phyloP scores from a whole-genome alignment of 2,329 filamentous ascomycete species.

The Alternaria panax region DNA sequence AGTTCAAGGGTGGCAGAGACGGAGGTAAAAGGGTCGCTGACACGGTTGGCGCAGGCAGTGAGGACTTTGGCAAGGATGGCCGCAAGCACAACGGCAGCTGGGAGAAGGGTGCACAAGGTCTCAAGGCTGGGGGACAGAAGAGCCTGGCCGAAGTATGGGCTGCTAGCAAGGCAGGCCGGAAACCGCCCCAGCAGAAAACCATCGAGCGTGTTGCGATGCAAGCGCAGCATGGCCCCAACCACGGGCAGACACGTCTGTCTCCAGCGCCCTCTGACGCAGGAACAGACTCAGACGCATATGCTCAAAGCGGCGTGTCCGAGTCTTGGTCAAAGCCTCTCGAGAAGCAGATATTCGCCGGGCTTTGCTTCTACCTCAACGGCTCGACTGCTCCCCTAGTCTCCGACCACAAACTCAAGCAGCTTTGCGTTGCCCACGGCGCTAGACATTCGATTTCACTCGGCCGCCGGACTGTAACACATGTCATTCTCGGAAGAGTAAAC shows the following conservation, averaged over 20 bases:
- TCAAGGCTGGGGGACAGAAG: slow-evolving; percentile 57
- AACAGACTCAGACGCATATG: not conserved
- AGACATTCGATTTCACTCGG: slow-evolving; percentile 73
- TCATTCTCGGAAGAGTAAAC: slow-evolving; percentile 70
- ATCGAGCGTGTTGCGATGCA: not conserved
- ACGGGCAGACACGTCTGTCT: not conserved
- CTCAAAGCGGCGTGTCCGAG: not conserved
- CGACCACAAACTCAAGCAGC: slow-evolving; percentile 83
- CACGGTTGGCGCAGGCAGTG: slow-evolving; percentile 69
- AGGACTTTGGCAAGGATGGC: slow-evolving; percentile 61
- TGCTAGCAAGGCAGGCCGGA: slow-evolving; percentile 27
- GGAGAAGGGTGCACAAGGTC: slow-evolving; percentile 56
- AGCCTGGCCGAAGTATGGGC: slow-evolving; percentile 41
- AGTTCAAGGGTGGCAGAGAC: slow-evolving; percentile 67
- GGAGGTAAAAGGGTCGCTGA: slow-evolving; percentile 68
- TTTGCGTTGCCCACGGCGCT: slow-evolving; percentile 78
- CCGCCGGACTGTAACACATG: slow-evolving; percentile 80
- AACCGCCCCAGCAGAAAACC: slow-evolving; percentile 13
- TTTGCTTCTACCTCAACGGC: slow-evolving; percentile 86
- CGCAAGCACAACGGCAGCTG: slow-evolving; percentile 62
- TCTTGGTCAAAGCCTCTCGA: slow-evolving; percentile 14
- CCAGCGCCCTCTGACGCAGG: not conserved
- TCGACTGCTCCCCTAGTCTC: slow-evolving; percentile 82
- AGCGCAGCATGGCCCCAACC: not conserved
- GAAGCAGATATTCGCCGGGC: slow-evolving; percentile 69